Conservation (phyloP, 768 basidiomycete genomes). For the Leccinum disarticulatum region DNA sequence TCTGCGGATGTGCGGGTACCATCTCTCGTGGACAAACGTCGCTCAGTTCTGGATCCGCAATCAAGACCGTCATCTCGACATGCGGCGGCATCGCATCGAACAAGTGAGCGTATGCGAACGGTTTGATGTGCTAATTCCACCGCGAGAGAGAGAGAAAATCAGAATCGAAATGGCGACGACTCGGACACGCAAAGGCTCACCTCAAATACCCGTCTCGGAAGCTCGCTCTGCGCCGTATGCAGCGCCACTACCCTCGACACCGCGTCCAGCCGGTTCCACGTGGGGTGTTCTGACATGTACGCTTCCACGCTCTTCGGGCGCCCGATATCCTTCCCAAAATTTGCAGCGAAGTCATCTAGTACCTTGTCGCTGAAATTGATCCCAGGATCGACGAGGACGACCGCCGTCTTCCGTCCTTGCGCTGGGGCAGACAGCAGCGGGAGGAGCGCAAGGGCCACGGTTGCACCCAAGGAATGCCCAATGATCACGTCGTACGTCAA, state of each 20-base stretch:
- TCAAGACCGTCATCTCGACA: conserved; percentile 15
- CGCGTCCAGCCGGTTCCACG: conserved; percentile 16
- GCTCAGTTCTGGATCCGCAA: conserved; percentile 12
- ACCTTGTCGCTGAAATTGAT: conserved; percentile 4
- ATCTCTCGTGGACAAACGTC: conserved; percentile 4
- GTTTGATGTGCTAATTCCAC: conserved; percentile 13
- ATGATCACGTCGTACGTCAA: conserved; percentile 17
- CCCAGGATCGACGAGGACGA: conserved; percentile 17
- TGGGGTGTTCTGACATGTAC: conserved; percentile 10
- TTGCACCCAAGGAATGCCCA: conserved; percentile 18
- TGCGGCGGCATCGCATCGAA: conserved; percentile 11
- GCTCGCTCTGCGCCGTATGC: conserved; percentile 7
- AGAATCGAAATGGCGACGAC: neutral
- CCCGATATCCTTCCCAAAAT: neutral
- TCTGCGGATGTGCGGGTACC: conserved; percentile 6
- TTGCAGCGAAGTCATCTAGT: neutral
- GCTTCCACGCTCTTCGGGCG: conserved; percentile 8
- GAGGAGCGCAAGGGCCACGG: conserved; percentile 11
- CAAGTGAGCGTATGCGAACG: conserved; percentile 14
- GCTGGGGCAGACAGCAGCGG: conserved; percentile 5
- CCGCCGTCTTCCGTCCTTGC: neutral
- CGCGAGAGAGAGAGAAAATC: too few species aligned
- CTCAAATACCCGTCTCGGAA: conserved; percentile 6
- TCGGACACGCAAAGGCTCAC: neutral
- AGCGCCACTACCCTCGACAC: conserved; percentile 13